Conservation (phyloP, 169 alveolate genomes). For the Plasmodium reichenowi region DNA sequence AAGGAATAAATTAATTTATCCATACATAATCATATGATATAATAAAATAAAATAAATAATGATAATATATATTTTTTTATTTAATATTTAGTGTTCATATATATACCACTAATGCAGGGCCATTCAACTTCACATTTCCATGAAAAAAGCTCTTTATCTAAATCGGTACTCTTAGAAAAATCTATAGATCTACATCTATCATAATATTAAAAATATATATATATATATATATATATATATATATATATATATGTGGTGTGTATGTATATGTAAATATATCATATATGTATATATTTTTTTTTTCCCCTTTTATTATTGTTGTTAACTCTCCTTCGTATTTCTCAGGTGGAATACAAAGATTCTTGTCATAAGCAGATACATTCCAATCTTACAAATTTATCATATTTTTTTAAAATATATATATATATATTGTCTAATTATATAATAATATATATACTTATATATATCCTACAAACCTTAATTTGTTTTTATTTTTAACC, state of each 20-base stretch:
- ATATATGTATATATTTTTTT: constrained; percentile 9
- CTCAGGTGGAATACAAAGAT: constrained; percentile 73
- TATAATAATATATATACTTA: not conserved
- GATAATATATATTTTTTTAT: not conserved
- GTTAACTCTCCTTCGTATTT: constrained; percentile 66
- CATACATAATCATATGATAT: not conserved
- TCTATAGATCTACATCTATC: constrained; percentile 79
- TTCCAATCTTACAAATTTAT: constrained; percentile 37
- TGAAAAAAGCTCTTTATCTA: constrained; percentile 60
- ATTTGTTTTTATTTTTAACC: constrained; percentile 15
- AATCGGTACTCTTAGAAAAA: constrained; percentile 43
- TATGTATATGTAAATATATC: not conserved
- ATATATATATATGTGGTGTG: not conserved
- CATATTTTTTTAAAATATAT: not conserved
- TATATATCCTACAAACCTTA: not conserved
- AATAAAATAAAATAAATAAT: not conserved
- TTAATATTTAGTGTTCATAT: constrained; percentile 4
- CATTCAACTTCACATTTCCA: constrained; percentile 79
- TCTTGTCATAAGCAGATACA: constrained; percentile 41
- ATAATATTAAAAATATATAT: not conserved
- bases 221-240: constrained; percentile 30
- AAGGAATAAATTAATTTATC: not conserved
- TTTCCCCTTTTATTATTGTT: not conserved
- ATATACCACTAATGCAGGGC: constrained; percentile 82
- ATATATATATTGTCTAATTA: not conserved